Evolutionary conservation across 2,329 filamentous ascomycete species (phyloP).

Genomic region (Leptographium flavum): DNA sequence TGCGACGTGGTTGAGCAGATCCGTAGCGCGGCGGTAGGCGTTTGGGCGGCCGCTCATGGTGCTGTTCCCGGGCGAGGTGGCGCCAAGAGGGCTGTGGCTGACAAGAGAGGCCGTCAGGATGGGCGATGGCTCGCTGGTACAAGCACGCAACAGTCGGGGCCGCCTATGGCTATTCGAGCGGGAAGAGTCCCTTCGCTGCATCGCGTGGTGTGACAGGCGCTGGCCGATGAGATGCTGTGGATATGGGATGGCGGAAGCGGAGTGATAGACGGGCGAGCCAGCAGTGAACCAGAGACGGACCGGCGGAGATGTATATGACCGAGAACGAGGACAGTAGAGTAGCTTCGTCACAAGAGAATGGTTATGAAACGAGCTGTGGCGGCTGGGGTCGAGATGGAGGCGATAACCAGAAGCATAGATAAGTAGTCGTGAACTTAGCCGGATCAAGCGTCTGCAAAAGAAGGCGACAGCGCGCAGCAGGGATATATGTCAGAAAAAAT

Average conservation of each 20-base stretch:
- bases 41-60: neutral
- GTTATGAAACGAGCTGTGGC: too few species aligned
- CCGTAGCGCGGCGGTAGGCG: slow-evolving; percentile 30
- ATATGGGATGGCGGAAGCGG: neutral
- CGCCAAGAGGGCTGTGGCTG: slow-evolving; percentile 30
- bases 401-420: too few species aligned
- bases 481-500: neutral
- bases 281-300: too few species aligned
- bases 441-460: neutral
- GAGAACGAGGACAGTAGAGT: too few species aligned
- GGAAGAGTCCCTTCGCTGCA: slow-evolving; percentile 20
- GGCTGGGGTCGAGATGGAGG: too few species aligned
- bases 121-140: slow-evolving; percentile 42
- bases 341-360: too few species aligned
- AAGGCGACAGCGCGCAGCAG: neutral
- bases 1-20: slow-evolving; percentile 39
- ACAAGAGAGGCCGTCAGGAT: slow-evolving; percentile 42
- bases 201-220: neutral
- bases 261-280: neutral
- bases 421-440: neutral
- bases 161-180: slow-evolving; percentile 27
- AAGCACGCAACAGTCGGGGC: slow-evolving; percentile 39
- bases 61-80: neutral
- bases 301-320: too few species aligned
- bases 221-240: neutral